Conservation (phyloP, 148 eudicot genomes). For the Beta vulgaris region DNA sequence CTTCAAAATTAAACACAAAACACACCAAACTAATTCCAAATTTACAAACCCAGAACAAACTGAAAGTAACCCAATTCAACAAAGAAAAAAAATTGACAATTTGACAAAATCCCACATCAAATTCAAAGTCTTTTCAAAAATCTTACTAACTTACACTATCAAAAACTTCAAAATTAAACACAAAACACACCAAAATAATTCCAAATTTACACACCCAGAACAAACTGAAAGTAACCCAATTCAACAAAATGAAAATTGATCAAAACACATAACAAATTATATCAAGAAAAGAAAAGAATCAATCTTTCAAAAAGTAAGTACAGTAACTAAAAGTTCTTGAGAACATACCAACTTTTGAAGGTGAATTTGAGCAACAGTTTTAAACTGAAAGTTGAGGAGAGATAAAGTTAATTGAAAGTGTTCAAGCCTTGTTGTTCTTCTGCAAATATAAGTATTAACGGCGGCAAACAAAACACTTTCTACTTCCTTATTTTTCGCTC, state of each 20-base stretch:
- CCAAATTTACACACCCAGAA: background rate
- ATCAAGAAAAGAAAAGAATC: background rate
- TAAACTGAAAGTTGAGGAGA: no score
- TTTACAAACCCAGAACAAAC: background rate
- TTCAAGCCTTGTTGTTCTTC: no score
- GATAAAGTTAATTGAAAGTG: no score
- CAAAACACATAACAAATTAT: background rate
- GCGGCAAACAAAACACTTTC: no score
- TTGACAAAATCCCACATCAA: slow-evolving; percentile 5
- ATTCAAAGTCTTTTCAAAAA: background rate
- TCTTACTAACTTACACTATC: background rate
- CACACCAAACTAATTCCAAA: background rate
- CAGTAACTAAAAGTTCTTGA: no score
- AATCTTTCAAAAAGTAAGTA: no score
- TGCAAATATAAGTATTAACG: no score
- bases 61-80: no score
- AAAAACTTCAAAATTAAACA: background rate
- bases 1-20: background rate
- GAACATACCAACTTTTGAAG: no score
- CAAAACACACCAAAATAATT: background rate
- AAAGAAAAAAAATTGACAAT: background rate
- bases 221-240: background rate
- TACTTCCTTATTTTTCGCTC: no score
- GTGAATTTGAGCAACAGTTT: no score
- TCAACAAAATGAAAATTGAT: background rate